A percentile compares a stretch with the other conserved stretches of the same genome.
phyloP scores from a whole-genome alignment of 371 early-diverging fungal genomes.

The Sporodiniella umbellata region DNA sequence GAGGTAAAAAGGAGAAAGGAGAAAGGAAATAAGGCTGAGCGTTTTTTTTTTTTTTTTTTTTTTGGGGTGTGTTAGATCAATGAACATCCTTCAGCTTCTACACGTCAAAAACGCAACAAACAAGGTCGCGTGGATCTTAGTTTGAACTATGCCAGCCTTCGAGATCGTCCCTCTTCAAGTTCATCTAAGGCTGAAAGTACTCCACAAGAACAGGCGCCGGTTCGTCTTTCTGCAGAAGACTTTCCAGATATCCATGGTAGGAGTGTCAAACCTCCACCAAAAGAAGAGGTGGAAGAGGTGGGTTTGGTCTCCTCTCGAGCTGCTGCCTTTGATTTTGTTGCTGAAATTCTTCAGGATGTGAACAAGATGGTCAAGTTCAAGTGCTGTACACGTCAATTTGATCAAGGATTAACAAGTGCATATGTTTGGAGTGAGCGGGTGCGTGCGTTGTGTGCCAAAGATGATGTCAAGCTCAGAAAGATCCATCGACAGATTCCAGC shows the following conservation, averaged over 20 bases:
- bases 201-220: background rate
- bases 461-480: too few species aligned
- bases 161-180: background rate
- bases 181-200: background rate
- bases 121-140: constrained; percentile 49
- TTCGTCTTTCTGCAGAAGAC: constrained; percentile 15
- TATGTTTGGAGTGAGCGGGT: constrained; percentile 25
- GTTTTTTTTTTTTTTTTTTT: too few species aligned
- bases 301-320: constrained; percentile 50
- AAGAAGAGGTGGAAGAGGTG: too few species aligned
- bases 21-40: background rate
- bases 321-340: constrained; percentile 45
- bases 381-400: constrained; percentile 48
- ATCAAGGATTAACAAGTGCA: constrained; percentile 18
- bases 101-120: constrained; percentile 31
- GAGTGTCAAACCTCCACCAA: too few species aligned
- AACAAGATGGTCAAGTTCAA: constrained; percentile 62
- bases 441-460: too few species aligned
- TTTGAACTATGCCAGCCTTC: constrained; percentile 41
- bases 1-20: constrained; percentile 32
- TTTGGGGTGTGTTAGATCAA: too few species aligned
- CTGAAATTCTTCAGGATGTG: constrained; percentile 40
- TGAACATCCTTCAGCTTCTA: constrained; percentile 36
- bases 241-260: constrained; percentile 33
- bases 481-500: too few species aligned